These are phyloP conservation scores for Thalassiosira hispida DNA, from an alignment of 352 stramenopile genomes.

Conservation along the genomic window DNA sequence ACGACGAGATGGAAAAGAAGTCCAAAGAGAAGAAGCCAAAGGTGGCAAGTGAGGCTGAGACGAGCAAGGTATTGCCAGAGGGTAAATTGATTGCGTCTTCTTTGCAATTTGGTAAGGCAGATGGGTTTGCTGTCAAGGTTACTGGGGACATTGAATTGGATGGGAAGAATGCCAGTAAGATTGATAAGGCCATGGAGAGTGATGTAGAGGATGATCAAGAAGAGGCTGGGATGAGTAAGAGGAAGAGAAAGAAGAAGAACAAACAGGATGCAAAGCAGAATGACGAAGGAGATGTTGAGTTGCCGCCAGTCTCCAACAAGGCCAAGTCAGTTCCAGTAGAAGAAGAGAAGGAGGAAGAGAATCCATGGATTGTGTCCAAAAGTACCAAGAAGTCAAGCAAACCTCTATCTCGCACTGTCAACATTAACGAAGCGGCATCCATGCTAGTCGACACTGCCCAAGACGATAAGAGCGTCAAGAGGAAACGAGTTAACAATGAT, in stretches of 20 bases:
- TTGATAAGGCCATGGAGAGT: conserved; percentile 9
- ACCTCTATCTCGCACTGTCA: conserved; percentile 55
- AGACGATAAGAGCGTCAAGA: conserved; percentile 61
- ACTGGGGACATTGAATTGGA: conserved; percentile 65
- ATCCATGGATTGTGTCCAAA: conserved; percentile 48
- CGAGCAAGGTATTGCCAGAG: conserved; percentile 63
- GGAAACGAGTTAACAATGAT: conserved; percentile 31
- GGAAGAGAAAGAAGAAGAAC: conserved; percentile 60
- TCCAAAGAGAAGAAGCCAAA: conserved; percentile 12
- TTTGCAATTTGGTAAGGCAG: conserved; percentile 78
- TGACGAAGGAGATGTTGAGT: not conserved
- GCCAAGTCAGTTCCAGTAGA: conserved; percentile 13
- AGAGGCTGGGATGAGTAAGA: conserved; percentile 28
- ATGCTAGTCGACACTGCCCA: conserved; percentile 48
- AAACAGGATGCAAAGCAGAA: conserved; percentile 7
- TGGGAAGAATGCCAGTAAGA: not conserved
- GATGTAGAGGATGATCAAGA: conserved; percentile 21
- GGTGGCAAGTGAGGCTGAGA: conserved; percentile 64
- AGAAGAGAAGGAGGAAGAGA: conserved; percentile 52
- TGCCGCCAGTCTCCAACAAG: not conserved
- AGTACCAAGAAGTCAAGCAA: conserved; percentile 32
- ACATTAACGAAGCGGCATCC: conserved; percentile 54
- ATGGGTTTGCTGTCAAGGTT: conserved; percentile 64
- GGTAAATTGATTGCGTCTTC: conserved; percentile 74
- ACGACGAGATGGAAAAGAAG: conserved; percentile 39